Conservation (phyloP, 768 basidiomycete species). For the Grammothele lineata region DNA sequence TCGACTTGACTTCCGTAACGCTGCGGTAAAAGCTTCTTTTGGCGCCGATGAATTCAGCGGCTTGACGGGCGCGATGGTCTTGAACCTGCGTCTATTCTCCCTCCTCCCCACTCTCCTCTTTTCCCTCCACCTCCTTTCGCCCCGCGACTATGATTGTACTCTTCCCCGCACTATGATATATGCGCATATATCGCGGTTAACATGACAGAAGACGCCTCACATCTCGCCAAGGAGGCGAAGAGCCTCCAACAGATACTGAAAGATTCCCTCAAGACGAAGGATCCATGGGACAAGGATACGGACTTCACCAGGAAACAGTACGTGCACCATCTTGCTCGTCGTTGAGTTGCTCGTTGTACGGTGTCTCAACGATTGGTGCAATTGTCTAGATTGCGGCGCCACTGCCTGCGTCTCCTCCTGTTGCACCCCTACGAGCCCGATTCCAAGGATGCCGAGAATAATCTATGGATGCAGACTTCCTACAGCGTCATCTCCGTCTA, state of each 20-base stretch:
- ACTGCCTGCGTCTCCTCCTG: slow-evolving; percentile 66
- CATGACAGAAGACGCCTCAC: slow-evolving; percentile 39
- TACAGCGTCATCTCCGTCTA: slow-evolving; percentile 81
- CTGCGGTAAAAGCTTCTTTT: too few species aligned
- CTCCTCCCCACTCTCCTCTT: too few species aligned
- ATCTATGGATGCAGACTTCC: slow-evolving; percentile 91
- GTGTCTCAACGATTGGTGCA: background rate
- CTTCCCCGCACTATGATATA: slow-evolving; percentile 3
- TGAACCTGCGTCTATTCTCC: too few species aligned
- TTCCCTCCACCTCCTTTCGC: slow-evolving; percentile 62
- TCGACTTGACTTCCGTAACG: too few species aligned
- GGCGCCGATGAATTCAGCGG: too few species aligned
- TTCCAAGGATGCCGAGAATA: slow-evolving; percentile 75
- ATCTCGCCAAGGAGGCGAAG: slow-evolving; percentile 71
- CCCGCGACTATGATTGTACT: slow-evolving; percentile 44
- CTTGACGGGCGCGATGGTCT: too few species aligned
- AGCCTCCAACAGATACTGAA: slow-evolving; percentile 69
- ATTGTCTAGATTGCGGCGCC: slow-evolving; percentile 57
- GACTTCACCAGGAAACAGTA: slow-evolving; percentile 86
- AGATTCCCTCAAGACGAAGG: slow-evolving; percentile 65
- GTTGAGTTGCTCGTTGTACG: background rate
- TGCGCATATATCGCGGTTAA: background rate
- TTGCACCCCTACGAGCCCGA: slow-evolving; percentile 66
- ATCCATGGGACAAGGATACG: slow-evolving; percentile 82
- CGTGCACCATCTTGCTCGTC: too few species aligned